Evolutionary conservation across 495 filamentous ascomycete genomes (phyloP).

Genomic region (Aspergillus bridgeri): DNA sequence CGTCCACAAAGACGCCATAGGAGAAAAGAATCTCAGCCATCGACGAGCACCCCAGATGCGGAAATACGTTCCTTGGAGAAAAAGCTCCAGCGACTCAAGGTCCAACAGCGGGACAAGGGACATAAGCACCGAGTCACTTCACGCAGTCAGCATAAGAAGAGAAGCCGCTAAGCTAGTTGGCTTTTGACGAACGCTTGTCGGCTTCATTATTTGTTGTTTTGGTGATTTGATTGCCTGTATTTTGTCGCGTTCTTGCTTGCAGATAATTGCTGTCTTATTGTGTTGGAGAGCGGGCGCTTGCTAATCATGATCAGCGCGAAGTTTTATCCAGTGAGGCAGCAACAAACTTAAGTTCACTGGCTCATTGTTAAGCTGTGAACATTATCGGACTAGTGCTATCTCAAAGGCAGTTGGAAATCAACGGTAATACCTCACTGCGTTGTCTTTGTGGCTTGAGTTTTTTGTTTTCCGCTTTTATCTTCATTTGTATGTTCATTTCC

Average conservation of each 20-base stretch:
- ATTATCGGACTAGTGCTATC: background rate
- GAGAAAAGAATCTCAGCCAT: background rate
- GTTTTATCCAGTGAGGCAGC: background rate
- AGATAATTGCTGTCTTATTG: background rate
- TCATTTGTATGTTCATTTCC: background rate
- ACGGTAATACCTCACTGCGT: background rate
- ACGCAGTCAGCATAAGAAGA: background rate
- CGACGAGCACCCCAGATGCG: background rate
- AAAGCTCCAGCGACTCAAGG: slow-evolving; percentile 1
- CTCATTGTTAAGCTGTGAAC: background rate
- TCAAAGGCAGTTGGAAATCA: background rate
- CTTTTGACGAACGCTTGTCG: background rate
- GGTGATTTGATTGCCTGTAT: background rate
- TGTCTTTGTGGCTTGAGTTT: slow-evolving; percentile 1
- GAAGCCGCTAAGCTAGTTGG: background rate
- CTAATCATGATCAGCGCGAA: background rate
- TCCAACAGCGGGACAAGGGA: slow-evolving; percentile 1
- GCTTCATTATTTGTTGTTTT: background rate
- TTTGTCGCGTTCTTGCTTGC: background rate
- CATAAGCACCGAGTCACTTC: background rate
- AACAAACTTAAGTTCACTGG: background rate
- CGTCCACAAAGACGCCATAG: background rate
- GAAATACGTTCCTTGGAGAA: slow-evolving; percentile 3
- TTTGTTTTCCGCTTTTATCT: background rate
- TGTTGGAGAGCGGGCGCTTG: background rate